phyloP scores from a whole-genome alignment of 306 rosid genomes.

The Cucurbita pepo region DNA sequence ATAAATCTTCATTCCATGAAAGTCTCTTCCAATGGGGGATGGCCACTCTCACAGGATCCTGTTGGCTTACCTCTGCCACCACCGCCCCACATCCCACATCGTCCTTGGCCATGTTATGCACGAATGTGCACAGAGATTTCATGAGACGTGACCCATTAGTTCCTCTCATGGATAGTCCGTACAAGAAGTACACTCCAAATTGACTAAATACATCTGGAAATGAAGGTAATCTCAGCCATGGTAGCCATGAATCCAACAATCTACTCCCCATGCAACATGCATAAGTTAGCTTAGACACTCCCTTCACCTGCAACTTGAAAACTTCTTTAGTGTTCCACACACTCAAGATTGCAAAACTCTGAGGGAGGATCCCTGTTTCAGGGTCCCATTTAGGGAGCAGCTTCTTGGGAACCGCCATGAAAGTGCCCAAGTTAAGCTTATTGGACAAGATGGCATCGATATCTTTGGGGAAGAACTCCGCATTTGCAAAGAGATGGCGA shows the following conservation, averaged over 20 bases:
- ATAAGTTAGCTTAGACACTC: slow-evolving; percentile 40
- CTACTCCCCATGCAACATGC: slow-evolving; percentile 60
- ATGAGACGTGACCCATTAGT: slow-evolving; percentile 33
- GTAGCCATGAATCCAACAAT: slow-evolving; percentile 60
- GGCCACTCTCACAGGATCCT: slow-evolving; percentile 60
- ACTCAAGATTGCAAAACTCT: slow-evolving; percentile 54
- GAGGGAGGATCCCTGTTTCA: slow-evolving; percentile 26
- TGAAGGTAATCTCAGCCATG: slow-evolving; percentile 83
- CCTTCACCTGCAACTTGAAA: slow-evolving; percentile 64
- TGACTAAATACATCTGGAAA: slow-evolving; percentile 64
- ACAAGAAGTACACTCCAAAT: slow-evolving; percentile 68
- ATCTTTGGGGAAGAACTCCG: slow-evolving; percentile 70
- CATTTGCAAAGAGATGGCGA: slow-evolving; percentile 26
- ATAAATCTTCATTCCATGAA: slow-evolving; percentile 51
- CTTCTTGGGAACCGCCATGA: slow-evolving; percentile 64
- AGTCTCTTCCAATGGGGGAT: slow-evolving; percentile 80
- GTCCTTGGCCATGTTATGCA: slow-evolving; percentile 64
- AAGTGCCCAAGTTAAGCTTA: slow-evolving; percentile 63
- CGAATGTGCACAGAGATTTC: slow-evolving; percentile 45
- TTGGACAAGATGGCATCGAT: slow-evolving; percentile 42
- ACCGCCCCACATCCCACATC: slow-evolving; percentile 65
- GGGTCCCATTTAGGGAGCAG: slow-evolving; percentile 32
- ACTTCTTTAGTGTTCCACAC: slow-evolving; percentile 93
- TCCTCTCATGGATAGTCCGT: slow-evolving; percentile 70
- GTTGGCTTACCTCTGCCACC: slow-evolving; percentile 62